A percentile compares a stretch with the other conserved stretches of the same genome.
These are phyloP conservation scores for Bondarzewia mesenterica DNA, from an alignment of 1,284 basidiomycete genomes.

Conservation along the genomic window DNA sequence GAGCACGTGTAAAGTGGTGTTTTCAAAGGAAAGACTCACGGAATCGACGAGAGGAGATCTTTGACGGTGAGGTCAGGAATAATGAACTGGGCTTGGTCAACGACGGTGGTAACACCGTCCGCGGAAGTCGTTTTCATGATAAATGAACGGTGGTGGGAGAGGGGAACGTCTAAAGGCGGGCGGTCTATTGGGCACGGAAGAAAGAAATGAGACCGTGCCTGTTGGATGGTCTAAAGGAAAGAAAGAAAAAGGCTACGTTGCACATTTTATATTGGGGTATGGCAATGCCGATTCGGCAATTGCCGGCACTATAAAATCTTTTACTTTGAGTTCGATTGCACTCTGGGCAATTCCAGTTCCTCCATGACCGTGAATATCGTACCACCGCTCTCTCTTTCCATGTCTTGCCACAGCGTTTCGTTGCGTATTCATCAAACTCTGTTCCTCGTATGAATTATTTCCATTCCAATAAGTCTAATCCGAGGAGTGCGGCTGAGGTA, in stretches of 20 bases:
- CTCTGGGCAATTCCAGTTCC: too few species aligned
- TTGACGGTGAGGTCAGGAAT: conserved; percentile 83
- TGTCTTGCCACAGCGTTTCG: too few species aligned
- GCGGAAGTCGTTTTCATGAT: conserved; percentile 17
- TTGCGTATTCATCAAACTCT: too few species aligned
- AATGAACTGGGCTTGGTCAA: conserved; percentile 55
- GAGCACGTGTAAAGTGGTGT: neutral
- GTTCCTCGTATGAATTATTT: too few species aligned
- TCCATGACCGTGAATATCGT: too few species aligned
- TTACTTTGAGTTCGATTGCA: too few species aligned
- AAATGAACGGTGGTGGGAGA: conserved; percentile 3
- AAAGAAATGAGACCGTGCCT: neutral
- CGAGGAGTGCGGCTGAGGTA: too few species aligned
- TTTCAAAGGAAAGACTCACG: conserved; percentile 42
- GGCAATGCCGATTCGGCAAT: neutral
- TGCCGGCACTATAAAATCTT: neutral
- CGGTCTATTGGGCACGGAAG: too few species aligned
- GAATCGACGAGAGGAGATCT: conserved; percentile 82
- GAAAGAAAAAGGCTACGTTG: conserved; percentile 3
- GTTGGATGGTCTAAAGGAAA: conserved; percentile 1
- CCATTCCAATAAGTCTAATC: too few species aligned
- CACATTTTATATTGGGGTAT: conserved; percentile 3
- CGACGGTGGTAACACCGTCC: conserved; percentile 22
- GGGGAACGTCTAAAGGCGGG: conserved; percentile 1
- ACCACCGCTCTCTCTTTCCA: too few species aligned